phyloP scores from a whole-genome alignment of 192 early-diverging fungal species.

The Linnemannia schmuckeri region DNA sequence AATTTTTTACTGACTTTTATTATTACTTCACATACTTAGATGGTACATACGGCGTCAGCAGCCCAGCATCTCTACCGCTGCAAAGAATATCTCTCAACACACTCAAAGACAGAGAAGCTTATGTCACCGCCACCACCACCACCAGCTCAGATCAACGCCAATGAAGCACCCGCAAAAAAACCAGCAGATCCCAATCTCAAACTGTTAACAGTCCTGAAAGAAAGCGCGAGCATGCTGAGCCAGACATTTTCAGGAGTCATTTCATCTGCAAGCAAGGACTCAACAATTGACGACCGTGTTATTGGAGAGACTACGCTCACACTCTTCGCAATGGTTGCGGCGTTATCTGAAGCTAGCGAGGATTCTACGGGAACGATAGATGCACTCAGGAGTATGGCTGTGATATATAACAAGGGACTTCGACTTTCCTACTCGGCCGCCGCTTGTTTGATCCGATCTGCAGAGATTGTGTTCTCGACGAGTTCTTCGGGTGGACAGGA shows the following conservation, averaged over 20 bases:
- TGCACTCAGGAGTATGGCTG: constrained; percentile 22
- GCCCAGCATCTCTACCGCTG: constrained; percentile 15
- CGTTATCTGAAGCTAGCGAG: constrained; percentile 3
- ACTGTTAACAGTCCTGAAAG: constrained; percentile 25
- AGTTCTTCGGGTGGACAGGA: neutral
- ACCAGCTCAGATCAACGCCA: neutral
- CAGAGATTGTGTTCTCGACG: neutral
- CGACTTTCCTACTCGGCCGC: constrained; percentile 24
- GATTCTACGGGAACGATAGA: neutral
- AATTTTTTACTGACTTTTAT: neutral
- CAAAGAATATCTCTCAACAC: constrained; percentile 5
- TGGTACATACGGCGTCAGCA: constrained; percentile 23
- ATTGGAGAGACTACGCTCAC: constrained; percentile 16
- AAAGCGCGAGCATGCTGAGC: constrained; percentile 25
- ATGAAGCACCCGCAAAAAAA: constrained; percentile 6
- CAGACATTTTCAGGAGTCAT: neutral
- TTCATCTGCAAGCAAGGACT: neutral
- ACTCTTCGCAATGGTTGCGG: constrained; percentile 6
- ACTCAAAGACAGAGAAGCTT: constrained; percentile 44
- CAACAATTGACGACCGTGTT: constrained; percentile 4
- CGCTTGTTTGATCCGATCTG: constrained; percentile 34
- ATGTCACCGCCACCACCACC: constrained; percentile 8
- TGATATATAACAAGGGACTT: constrained; percentile 26
- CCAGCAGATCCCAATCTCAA: constrained; percentile 48
- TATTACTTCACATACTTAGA: constrained; percentile 13